phyloP scores from a whole-genome alignment of 768 basidiomycete genomes.

The Termitomyces sp. region DNA sequence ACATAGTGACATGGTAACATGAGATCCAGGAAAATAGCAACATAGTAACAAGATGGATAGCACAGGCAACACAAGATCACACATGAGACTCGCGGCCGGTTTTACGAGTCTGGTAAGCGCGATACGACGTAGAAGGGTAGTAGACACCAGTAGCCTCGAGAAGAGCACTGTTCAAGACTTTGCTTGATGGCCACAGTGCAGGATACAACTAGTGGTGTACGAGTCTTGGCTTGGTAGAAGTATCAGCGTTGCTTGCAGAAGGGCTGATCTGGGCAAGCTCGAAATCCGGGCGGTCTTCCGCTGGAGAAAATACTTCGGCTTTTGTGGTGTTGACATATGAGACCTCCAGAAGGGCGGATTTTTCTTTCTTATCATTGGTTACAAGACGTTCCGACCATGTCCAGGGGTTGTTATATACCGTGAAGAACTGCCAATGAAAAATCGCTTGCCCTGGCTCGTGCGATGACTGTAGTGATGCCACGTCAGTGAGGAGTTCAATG shows the following conservation, averaged over 20 bases:
- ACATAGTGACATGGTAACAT: not conserved
- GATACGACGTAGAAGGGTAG: not conserved
- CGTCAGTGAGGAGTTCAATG: not conserved
- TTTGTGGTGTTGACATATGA: not conserved
- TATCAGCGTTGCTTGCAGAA: not conserved
- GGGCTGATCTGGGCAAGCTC: not conserved
- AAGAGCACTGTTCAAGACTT: not conserved
- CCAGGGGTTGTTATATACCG: not conserved
- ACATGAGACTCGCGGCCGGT: not conserved
- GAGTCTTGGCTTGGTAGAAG: not conserved
- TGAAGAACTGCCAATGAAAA: not conserved
- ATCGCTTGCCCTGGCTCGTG: not conserved
- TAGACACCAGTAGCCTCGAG: not conserved
- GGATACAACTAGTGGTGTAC: not conserved
- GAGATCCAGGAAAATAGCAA: not conserved
- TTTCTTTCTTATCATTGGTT: not conserved
- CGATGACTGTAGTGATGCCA: not conserved
- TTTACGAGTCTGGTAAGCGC: not conserved
- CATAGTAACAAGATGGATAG: not conserved
- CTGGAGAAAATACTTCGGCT: not conserved
- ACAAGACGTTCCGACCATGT: not conserved
- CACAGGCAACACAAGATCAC: not conserved
- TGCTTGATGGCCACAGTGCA: not conserved
- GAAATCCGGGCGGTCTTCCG: not conserved
- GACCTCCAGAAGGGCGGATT: not conserved